Conservation (phyloP, 257 asterid genomes). For the Solanum infundibuliforme region DNA sequence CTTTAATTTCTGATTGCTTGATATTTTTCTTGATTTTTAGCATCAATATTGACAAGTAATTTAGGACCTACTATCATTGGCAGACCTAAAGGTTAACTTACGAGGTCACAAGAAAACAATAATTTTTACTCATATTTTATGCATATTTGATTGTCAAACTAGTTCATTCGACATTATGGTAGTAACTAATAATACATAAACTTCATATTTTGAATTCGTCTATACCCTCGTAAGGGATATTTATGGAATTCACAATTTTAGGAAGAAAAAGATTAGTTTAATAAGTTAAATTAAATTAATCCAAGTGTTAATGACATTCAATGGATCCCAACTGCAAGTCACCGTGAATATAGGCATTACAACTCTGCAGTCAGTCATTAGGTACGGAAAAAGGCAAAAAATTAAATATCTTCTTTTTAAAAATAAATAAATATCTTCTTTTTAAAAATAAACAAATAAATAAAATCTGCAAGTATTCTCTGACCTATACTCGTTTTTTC, state of each 20-base stretch:
- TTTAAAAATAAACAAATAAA: no score
- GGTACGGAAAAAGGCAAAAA: not conserved
- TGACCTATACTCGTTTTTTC: not conserved
- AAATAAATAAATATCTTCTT: not conserved
- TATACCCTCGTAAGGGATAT: not conserved
- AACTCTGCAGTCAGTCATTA: slow-evolving; percentile 2
- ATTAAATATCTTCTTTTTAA: no score
- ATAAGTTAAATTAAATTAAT: not conserved
- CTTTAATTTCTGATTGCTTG: not conserved
- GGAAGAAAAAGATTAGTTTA: not conserved
- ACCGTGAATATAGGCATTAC: slow-evolving; percentile 3
- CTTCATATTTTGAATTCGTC: not conserved
- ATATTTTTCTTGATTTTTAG: no score
- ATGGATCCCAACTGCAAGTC: slow-evolving; percentile 1
- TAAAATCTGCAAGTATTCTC: not conserved
- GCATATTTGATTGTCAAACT: not conserved
- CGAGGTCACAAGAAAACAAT: not conserved
- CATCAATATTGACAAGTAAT: not conserved
- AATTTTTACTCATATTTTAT: no score
- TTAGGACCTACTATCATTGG: not conserved
- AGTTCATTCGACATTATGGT: not conserved
- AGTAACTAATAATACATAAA: not conserved
- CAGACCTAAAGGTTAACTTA: not conserved
- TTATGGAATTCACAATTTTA: not conserved
- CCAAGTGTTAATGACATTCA: not conserved